These are phyloP conservation scores for Sporothrix curviconia DNA, from an alignment of 2,329 filamentous ascomycete genomes.

Conservation along the genomic window DNA sequence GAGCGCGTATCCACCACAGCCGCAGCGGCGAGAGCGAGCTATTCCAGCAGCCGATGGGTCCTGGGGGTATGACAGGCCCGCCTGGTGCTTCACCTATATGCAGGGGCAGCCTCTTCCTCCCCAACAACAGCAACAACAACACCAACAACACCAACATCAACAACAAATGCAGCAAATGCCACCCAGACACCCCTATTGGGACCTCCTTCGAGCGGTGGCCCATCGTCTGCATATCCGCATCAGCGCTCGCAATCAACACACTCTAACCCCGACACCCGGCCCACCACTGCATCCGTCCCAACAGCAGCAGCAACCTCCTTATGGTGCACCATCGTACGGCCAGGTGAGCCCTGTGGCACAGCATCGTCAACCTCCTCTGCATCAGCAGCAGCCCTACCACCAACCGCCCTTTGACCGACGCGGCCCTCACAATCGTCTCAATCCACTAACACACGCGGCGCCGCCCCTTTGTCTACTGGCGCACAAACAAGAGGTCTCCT, in stretches of 20 bases:
- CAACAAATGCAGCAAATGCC: conserved; percentile 27
- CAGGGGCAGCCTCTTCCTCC: conserved; percentile 31
- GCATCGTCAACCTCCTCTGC: conserved; percentile 37
- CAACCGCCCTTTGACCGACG: conserved; percentile 32
- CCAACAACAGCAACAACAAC: conserved; percentile 21
- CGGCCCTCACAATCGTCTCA: conserved; percentile 42
- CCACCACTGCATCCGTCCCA: not conserved
- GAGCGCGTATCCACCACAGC: conserved; percentile 33
- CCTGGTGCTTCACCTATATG: conserved; percentile 31
- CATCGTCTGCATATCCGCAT: conserved; percentile 29
- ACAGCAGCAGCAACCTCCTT: conserved; percentile 18
- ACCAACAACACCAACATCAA: conserved; percentile 16
- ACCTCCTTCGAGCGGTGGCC: conserved; percentile 32
- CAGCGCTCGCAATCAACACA: conserved; percentile 52
- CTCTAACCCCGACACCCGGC: conserved; percentile 54
- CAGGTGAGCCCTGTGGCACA: conserved; percentile 48
- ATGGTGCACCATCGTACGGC: conserved; percentile 43
- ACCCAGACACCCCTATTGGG: conserved; percentile 44
- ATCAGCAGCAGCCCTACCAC: not conserved
- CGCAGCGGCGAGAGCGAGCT: conserved; percentile 27
- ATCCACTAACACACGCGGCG: conserved; percentile 47
- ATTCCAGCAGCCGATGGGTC: conserved; percentile 12
- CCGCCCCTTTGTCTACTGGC: conserved; percentile 38
- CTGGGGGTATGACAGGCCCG: conserved; percentile 28
- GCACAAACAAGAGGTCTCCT: conserved; percentile 27